Percentiles rank a stretch among this genome's conserved stretches.
phyloP scores from a whole-genome alignment of 495 filamentous ascomycete genomes.

The Lasiosphaeriaceae sp. region DNA sequence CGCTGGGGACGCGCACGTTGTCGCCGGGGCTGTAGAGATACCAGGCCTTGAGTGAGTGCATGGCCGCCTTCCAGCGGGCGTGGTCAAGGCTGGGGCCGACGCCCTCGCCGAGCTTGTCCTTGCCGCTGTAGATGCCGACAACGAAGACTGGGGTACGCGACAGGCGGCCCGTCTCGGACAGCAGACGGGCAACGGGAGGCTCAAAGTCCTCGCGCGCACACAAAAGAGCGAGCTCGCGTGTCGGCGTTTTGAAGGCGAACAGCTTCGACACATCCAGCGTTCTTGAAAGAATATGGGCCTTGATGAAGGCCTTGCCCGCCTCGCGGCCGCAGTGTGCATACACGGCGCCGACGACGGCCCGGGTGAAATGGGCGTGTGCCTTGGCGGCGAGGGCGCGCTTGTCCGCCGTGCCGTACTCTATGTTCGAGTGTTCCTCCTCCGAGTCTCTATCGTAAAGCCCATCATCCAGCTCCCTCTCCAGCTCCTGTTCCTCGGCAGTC shows the following conservation, averaged over 20 bases:
- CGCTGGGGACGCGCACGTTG: conserved; percentile 69
- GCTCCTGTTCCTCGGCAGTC: not conserved
- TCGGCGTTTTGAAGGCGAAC: conserved; percentile 79
- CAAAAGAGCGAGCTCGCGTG: conserved; percentile 71
- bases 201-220: conserved; percentile 90
- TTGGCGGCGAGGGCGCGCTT: conserved; percentile 26
- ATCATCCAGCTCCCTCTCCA: conserved; percentile 3
- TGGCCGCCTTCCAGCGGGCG: conserved; percentile 72
- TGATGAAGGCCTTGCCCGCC: conserved; percentile 73
- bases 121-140: conserved; percentile 88
- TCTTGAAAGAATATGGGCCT: conserved; percentile 75
- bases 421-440: conserved; percentile 6
- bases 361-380: conserved; percentile 62
- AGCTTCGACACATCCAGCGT: conserved; percentile 69
- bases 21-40: conserved; percentile 83
- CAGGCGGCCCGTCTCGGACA: conserved; percentile 81
- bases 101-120: conserved; percentile 86
- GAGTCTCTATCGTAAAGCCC: not conserved
- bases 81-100: conserved; percentile 68
- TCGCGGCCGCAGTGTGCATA: conserved; percentile 74
- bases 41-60: conserved; percentile 85
- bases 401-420: conserved; percentile 27
- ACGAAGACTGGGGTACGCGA: conserved; percentile 84
- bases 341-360: conserved; percentile 75
- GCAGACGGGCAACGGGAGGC: conserved; percentile 75